Evolutionary conservation across 306 rosid species (phyloP).

Genomic region (Cicer bijugum): DNA sequence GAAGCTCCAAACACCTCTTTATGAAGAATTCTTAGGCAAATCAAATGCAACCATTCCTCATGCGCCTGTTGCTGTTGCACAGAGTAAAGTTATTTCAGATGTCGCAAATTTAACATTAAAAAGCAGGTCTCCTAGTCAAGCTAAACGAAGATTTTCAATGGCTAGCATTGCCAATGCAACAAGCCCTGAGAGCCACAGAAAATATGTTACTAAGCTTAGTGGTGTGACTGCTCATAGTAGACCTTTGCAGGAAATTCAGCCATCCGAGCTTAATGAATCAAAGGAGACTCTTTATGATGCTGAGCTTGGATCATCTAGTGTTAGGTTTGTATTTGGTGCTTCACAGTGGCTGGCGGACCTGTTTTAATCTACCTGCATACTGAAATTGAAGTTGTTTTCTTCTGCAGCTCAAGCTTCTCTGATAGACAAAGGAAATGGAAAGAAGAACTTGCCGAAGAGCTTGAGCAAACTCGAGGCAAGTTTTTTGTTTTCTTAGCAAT

Average conservation of each 20-base stretch:
- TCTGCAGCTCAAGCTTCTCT: conserved; percentile 67
- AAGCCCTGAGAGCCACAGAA: conserved; percentile 55
- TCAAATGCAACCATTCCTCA: conserved; percentile 59
- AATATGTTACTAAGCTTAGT: conserved; percentile 52
- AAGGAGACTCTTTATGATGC: conserved; percentile 56
- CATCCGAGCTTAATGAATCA: conserved; percentile 66
- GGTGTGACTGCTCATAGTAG: conserved; percentile 45
- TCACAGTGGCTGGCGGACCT: conserved; percentile 29
- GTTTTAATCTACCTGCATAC: conserved; percentile 31
- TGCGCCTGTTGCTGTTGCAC: conserved; percentile 47
- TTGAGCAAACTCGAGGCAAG: conserved; percentile 76
- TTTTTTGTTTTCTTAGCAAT: conserved; percentile 24
- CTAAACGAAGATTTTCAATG: conserved; percentile 68
- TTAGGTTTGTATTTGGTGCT: conserved; percentile 55
- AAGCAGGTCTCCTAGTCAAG: conserved; percentile 63
- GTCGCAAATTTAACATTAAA: conserved; percentile 59
- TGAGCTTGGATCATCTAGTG: conserved; percentile 55
- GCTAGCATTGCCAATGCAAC: conserved; percentile 49
- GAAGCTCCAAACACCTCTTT: conserved; percentile 86
- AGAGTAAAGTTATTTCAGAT: conserved; percentile 54
- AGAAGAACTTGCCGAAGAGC: conserved; percentile 87
- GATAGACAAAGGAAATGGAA: conserved; percentile 88
- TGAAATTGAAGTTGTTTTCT: conserved; percentile 33
- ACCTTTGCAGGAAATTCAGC: conserved; percentile 83
- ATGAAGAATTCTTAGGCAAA: conserved; percentile 73